Evolutionary conservation across 805 yeast species (phyloP).

Genomic region (Teunomyces funiuensis): DNA sequence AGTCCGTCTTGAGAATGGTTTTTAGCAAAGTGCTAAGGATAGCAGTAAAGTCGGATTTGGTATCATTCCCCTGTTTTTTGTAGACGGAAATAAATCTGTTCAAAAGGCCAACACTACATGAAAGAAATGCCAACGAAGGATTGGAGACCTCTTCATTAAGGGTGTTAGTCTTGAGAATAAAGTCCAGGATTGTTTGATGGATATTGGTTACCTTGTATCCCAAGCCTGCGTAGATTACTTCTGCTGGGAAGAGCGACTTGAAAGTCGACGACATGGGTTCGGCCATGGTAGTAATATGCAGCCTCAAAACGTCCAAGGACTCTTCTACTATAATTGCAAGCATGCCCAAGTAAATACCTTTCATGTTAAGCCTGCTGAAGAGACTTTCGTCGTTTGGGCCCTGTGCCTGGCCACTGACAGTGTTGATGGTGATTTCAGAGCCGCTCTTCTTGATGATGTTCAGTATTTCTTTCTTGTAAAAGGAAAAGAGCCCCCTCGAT

Average conservation of each 20-base stretch:
- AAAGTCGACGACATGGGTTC: slow-evolving; percentile 15
- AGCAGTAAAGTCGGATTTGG: slow-evolving; percentile 16
- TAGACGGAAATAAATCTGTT: slow-evolving; percentile 21
- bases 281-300: slow-evolving; percentile 7
- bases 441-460: slow-evolving; percentile 16
- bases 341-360: slow-evolving; percentile 31
- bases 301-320: slow-evolving; percentile 21
- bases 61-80: slow-evolving; percentile 16
- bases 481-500: slow-evolving; percentile 21
- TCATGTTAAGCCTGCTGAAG: slow-evolving; percentile 17
- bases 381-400: slow-evolving; percentile 16
- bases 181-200: slow-evolving; percentile 15
- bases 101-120: slow-evolving; percentile 22
- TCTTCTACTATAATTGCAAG: slow-evolving; percentile 34
- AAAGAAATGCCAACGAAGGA: slow-evolving; percentile 18
- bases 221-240: slow-evolving; percentile 14
- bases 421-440: slow-evolving; percentile 13
- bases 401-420: slow-evolving; percentile 3
- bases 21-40: slow-evolving; percentile 22
- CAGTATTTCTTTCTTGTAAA: slow-evolving; percentile 27
- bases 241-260: slow-evolving; percentile 25
- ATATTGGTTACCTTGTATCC: slow-evolving; percentile 16
- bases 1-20: slow-evolving; percentile 12
- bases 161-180: background rate
- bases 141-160: slow-evolving; percentile 1